Base-by-base conservation (phyloP, 1,139 yeast species). In the Yamadazyma sp. region DNA sequence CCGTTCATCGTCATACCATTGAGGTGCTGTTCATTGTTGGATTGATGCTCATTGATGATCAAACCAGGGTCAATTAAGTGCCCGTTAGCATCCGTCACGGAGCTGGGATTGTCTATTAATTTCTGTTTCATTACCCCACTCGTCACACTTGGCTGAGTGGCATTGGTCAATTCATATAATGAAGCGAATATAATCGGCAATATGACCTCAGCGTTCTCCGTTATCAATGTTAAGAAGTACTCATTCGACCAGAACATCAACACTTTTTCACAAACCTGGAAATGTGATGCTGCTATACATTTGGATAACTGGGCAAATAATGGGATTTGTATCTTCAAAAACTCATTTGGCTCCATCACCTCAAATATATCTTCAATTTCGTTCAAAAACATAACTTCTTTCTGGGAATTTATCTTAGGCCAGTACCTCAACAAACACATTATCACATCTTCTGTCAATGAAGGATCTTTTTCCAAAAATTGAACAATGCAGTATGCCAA, bases 291-390 rank as follows among this genome's bases (percentile, higher is more conserved):
- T 20, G 96, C 79, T 36, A 94, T 91, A 67, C 98, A 91, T 65
- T 87, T 89, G 41, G 96, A 86, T 49, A 92, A 74, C 64, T 94
- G 98, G 27, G 94, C 95, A 65, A 91, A 91, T 41, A 92, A 69
- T 2, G 98, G 98, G 6, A 91, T 87, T 64, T 91, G 95, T 47
- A 92, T 87, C 66, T 89, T 88, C 49, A 83, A 78, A 59, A 92
- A 92, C 64, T 94, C 98, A 43, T 78, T 74, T 11, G 97, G 96
- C 62, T 92, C 97, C 76, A 92, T 87, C 16, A 89, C 95, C 64
- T 92, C 98, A 59, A 91, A 88, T 5, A 92, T 89, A 61, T 92
- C 98, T 62, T 94, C 98, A 51, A 94, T 80, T 65, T 92, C 98
- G 64, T 91, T 89, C 56, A 94, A 69, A 58, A 89, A 92, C 92